These are phyloP conservation scores for Picea sitchensis DNA, from an alignment of 75 land plant species.

Conservation along the genomic window DNA sequence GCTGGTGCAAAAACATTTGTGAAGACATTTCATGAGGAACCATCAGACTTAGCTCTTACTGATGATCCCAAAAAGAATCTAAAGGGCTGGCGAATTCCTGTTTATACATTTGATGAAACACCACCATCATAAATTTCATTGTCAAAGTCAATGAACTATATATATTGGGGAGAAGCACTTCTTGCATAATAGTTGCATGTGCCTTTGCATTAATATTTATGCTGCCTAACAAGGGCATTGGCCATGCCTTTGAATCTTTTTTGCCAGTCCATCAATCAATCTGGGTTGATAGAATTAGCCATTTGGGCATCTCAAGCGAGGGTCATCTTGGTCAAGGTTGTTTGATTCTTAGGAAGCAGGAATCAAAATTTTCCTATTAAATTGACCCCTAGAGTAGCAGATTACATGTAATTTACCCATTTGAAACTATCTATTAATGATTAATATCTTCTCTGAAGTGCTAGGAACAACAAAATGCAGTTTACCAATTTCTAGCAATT, in stretches of 20 bases:
- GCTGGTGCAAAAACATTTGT: constrained; percentile 69
- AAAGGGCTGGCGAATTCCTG: constrained; percentile 67
- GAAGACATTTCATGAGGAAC: constrained; percentile 78
- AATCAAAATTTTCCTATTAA: not conserved
- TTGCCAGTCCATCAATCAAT: not conserved
- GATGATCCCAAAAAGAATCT: constrained; percentile 85
- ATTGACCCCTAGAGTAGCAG: not conserved
- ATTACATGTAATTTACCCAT: not conserved
- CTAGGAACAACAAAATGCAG: not conserved
- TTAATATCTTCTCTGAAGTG: not conserved
- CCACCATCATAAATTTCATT: not conserved
- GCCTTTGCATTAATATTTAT: not conserved
- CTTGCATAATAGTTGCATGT: not conserved
- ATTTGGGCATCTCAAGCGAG: not conserved
- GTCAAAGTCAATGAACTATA: not conserved
- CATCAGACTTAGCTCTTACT: constrained; percentile 70
- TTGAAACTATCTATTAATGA: not conserved
- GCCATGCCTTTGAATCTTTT: not conserved
- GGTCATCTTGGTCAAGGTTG: not conserved
- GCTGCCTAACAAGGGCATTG: not conserved
- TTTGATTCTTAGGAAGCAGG: not conserved
- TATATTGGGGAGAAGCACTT: not conserved
- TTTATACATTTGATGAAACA: constrained; percentile 45
- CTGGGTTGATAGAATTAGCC: constrained; percentile 3
- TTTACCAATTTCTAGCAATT: not conserved